phyloP scores from a whole-genome alignment of 108 stramenopile species.

The Parietichytrium sp. region DNA sequence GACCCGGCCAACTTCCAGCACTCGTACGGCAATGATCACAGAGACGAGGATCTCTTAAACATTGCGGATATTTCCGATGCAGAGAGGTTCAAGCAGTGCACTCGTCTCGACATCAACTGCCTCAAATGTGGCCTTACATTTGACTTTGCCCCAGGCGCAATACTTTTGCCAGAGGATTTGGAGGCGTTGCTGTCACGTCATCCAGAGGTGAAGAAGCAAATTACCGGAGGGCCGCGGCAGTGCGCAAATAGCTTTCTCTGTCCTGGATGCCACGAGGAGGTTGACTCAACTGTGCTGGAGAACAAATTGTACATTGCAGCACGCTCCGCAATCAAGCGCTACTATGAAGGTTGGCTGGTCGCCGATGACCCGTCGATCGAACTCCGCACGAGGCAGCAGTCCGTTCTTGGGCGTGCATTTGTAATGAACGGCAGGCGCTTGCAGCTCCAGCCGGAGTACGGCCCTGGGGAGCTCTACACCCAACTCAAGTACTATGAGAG shows the following conservation, averaged over 20 bases:
- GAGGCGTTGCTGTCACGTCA: neutral
- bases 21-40: neutral
- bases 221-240: no score
- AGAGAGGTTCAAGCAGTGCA: neutral
- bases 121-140: neutral
- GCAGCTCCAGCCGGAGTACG: slow-evolving; percentile 46
- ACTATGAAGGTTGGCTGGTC: slow-evolving; percentile 59
- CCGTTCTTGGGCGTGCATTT: slow-evolving; percentile 56
- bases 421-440: slow-evolving; percentile 52
- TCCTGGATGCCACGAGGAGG: slow-evolving; percentile 50
- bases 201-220: slow-evolving; percentile 40
- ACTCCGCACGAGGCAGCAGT: slow-evolving; percentile 57
- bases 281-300: slow-evolving; percentile 53
- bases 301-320: slow-evolving; percentile 55
- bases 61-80: slow-evolving; percentile 26
- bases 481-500: slow-evolving; percentile 62
- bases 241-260: neutral
- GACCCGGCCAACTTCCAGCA: slow-evolving; percentile 52
- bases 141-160: slow-evolving; percentile 47
- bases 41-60: slow-evolving; percentile 27
- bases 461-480: slow-evolving; percentile 55
- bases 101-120: neutral
- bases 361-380: slow-evolving; percentile 53
- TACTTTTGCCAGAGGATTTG: neutral
- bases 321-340: slow-evolving; percentile 44